Evolutionary conservation across 768 basidiomycete genomes (phyloP), one percentile per base, ranked within the genome.

Genomic region (Kwoniella shandongensis): DNA sequence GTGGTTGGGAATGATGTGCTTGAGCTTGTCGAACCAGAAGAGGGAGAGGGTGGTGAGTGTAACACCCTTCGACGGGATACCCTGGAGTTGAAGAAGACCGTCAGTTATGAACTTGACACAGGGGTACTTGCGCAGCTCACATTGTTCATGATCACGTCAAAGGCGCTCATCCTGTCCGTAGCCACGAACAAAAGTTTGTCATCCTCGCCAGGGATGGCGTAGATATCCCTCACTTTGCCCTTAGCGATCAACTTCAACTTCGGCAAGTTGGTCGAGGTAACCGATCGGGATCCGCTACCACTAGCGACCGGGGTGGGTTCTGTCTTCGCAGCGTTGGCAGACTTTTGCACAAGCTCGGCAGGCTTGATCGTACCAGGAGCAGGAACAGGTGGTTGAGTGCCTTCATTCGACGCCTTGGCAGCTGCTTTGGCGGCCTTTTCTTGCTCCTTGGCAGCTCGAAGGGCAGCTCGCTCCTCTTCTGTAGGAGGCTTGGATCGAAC

Each of bases 191-290:
- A 82, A 18, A 99, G 82, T 54, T 77, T 77, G 49, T 79, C 77
- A 63, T 84, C 82, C 50, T 85, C 81, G 5, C 84, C 85, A 4
- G 86, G 85, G 29, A 83, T 69, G 18, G 62, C 70, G 78, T 99
- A 98, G 72, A 99, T 86, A 77, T 98, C 94, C 54, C 96, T 85
- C 20, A 99, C 96, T 82, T 99, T 99, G 56, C 96, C 96, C 74
- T 82, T 85, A 1, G 91, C 91, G 29, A 97, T 57, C 1, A 97
- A 79, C 23, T 79, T 82, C 48, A 96, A 81, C 53, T 76, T 75
- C 13, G 76, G 75, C 62, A 77, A 58, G 41, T 70, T 54, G 44
- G 78, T 76, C 27, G 63, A 57, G 35, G 70, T 69, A 23, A 65
- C 54, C 13, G 48, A 46, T 42, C 38, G 26, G 22, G 36, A 49